Evolutionary conservation across 306 rosid species (phyloP), one percentile per base, ranked within the genome.

Genomic region (Cucurbita maxima): DNA sequence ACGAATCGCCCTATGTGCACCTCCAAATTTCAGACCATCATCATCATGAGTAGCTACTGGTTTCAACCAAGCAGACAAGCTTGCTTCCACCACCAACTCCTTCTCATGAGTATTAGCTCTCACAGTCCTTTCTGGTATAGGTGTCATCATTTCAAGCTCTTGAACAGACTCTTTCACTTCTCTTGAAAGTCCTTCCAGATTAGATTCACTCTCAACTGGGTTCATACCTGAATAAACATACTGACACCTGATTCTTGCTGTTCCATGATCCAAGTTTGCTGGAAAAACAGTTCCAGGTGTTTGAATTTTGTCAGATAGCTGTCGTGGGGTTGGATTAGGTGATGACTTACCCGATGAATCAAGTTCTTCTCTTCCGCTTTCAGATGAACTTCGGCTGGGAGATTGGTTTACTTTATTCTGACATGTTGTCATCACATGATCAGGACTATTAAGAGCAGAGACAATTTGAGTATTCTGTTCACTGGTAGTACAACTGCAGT

Each of bases 261-360:
- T 94, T 34, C 84, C 85, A 78, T 75, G 72, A 76, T 86, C 89
- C 57, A 78, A 30, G 78, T 89, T 78, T 76, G 89, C 74, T 9
- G 97, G 97, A 59, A 81, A 91, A 74, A 84, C 90, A 16, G 97
- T 94, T 82, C 99, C 99, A 25, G 97, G 97, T 37, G 97, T 94
- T 85, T 91, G 96, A 92, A 95, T 87, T 78, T 88, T 96, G 1
- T 86, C 96, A 76, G 87, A 88, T 52, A 91, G 85, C 82, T 87
- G 88, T 82, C 78, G 71, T 3, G 97, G 99, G 47, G 97, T 95
- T 63, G 96, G 91, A 83, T 82, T 82, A 53, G 90, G 92, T 58
- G 85, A 87, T 78, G 38, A 71, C 82, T 79, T 82, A 79, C 76
- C 82, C 18, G 85, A 81, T 58, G 83, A 78, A 77, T 69, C 84